These are phyloP conservation scores for Hanseniaspora guilliermondii DNA, from an alignment of 805 yeast genomes.

Conservation along the genomic window DNA sequence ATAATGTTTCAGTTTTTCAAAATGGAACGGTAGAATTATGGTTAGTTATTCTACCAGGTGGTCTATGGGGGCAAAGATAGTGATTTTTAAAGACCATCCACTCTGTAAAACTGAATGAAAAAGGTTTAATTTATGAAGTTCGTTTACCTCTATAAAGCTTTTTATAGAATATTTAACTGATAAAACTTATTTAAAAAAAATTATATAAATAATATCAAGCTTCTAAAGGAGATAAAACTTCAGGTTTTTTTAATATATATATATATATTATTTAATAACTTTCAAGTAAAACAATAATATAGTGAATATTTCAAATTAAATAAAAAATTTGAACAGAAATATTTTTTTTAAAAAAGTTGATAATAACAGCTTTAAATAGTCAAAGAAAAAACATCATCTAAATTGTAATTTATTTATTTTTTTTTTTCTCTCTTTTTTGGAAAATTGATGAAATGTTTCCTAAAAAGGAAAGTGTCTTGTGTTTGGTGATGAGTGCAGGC, in stretches of 20 bases:
- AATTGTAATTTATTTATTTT: too few species aligned
- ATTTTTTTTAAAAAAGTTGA: too few species aligned
- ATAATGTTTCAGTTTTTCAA: conserved; percentile 9
- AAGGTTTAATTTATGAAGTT: conserved; percentile 7
- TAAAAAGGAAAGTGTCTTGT: too few species aligned
- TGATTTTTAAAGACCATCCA: conserved; percentile 13
- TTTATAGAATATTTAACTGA: background rate
- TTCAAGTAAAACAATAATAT: too few species aligned
- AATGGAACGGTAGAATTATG: conserved; percentile 1
- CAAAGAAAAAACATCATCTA: too few species aligned
- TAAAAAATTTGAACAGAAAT: too few species aligned
- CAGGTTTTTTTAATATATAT: background rate
- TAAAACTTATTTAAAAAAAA: background rate
- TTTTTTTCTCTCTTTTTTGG: too few species aligned
- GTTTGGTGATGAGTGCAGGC: too few species aligned
- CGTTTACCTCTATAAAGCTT: conserved; percentile 12
- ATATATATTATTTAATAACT: background rate
- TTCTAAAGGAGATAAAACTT: conserved; percentile 9
- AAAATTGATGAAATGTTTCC: too few species aligned
- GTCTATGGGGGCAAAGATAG: conserved; percentile 14
- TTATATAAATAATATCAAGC: background rate
- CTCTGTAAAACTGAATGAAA: conserved; percentile 12
- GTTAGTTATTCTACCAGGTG: conserved; percentile 1
- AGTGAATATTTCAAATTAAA: too few species aligned
- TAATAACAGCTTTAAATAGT: too few species aligned